phyloP scores from a whole-genome alignment of 2,329 filamentous ascomycete genomes.

The Penicillium sumatraense region DNA sequence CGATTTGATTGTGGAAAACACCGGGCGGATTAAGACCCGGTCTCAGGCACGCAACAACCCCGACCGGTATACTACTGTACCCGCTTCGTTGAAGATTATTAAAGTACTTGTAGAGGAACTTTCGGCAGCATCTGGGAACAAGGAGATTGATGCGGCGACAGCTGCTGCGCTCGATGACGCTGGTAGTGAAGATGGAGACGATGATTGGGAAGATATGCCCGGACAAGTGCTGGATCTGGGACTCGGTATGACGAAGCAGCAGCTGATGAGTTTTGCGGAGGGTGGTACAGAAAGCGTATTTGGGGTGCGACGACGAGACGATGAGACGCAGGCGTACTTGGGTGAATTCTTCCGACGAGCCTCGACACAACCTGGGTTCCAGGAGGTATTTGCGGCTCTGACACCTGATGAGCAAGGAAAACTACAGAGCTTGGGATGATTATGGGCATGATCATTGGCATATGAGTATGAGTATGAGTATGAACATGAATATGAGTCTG shows the following conservation, averaged over 20 bases:
- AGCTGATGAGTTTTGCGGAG: constrained; percentile 77
- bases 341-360: constrained; percentile 75
- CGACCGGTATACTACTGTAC: constrained; percentile 84
- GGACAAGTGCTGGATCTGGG: constrained; percentile 78
- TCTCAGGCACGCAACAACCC: constrained; percentile 88
- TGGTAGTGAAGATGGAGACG: constrained; percentile 72
- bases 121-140: constrained; percentile 71
- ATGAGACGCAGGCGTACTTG: constrained; percentile 87
- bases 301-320: constrained; percentile 70
- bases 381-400: constrained; percentile 59
- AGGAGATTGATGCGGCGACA: constrained; percentile 58
- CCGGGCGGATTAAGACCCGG: constrained; percentile 88
- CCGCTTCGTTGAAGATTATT: constrained; percentile 90
- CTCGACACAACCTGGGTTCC: constrained; percentile 59
- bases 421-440: constrained; percentile 37
- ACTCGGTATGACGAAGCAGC: constrained; percentile 67
- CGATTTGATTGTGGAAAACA: constrained; percentile 80
- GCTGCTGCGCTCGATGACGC: constrained; percentile 64
- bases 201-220: constrained; percentile 87
- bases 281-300: constrained; percentile 54
- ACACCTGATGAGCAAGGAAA: constrained; percentile 55
- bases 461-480: background rate
- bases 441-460: background rate
- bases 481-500: background rate
- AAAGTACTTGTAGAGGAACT: constrained; percentile 96